Percentiles rank a stretch among this genome's conserved stretches.
Conservation (phyloP, 169 alveolate species). For the Cryptosporidium xiaoi region DNA sequence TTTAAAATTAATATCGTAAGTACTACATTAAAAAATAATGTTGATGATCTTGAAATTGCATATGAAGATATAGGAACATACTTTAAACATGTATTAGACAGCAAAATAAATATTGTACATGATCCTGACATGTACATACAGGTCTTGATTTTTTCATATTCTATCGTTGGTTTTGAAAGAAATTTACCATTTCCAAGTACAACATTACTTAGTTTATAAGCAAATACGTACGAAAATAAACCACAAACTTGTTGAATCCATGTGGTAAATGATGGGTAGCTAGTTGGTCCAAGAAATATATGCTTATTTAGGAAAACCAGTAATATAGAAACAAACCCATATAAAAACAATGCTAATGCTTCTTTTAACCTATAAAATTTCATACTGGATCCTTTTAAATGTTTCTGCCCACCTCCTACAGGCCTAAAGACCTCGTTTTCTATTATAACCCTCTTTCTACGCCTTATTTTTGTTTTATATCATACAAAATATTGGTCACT, state of each 20-base stretch:
- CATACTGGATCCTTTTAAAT: neutral
- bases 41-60: constrained; percentile 58
- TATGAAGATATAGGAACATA: constrained; percentile 66
- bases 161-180: constrained; percentile 39
- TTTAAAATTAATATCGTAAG: constrained; percentile 28
- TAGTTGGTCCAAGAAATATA: constrained; percentile 24
- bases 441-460: too few relatives aligned
- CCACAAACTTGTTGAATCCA: constrained; percentile 74
- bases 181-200: neutral
- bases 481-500: too few relatives aligned
- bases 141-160: neutral
- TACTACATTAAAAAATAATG: constrained; percentile 46
- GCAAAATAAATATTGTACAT: constrained; percentile 22
- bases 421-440: too few relatives aligned
- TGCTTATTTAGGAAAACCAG: constrained; percentile 49
- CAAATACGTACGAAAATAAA: constrained; percentile 12
- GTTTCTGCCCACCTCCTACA: too few relatives aligned
- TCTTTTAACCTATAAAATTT: neutral
- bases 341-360: constrained; percentile 20
- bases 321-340: constrained; percentile 50
- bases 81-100: constrained; percentile 42
- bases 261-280: constrained; percentile 64
- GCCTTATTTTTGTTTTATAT: too few relatives aligned
- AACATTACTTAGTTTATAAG: neutral
- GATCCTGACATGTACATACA: constrained; percentile 54